A percentile compares a stretch with the other conserved stretches of the same genome.
Evolutionary conservation across 106 monocot species (phyloP).

Genomic region (Hemerocallis citrina): DNA sequence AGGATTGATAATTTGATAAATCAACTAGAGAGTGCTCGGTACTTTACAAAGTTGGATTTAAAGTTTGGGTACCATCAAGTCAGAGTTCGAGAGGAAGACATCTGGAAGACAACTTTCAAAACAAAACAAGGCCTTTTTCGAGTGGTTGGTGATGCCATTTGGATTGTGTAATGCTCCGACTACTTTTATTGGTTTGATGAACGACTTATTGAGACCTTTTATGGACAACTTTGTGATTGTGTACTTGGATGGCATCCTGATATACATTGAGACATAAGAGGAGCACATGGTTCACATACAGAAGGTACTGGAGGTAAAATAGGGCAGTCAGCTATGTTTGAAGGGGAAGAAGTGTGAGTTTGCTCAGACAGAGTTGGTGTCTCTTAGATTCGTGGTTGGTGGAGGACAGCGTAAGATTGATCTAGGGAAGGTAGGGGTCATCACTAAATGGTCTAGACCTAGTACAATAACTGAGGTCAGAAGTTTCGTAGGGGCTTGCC

Average conservation of each 20-base stretch:
- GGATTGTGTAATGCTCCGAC: too few species aligned
- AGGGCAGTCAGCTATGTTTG: neutral
- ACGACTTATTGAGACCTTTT: neutral
- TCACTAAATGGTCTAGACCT: neutral
- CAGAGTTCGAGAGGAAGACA: neutral
- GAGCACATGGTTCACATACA: too few species aligned
- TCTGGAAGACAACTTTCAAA: neutral
- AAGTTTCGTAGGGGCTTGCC: neutral
- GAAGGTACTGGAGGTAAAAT: neutral
- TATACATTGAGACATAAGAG: neutral
- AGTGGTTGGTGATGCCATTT: neutral
- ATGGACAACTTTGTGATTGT: too few species aligned
- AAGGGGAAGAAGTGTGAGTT: neutral
- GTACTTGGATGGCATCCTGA: neutral
- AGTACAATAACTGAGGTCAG: neutral
- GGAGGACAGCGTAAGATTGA: neutral
- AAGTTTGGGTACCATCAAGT: too few species aligned
- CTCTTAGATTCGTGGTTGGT: neutral
- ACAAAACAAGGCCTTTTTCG: neutral
- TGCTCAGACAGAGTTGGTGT: neutral
- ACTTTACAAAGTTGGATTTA: too few species aligned
- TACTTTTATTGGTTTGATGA: neutral
- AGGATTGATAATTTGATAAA: too few species aligned
- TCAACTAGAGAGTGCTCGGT: neutral
- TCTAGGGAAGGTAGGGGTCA: neutral